phyloP scores from a whole-genome alignment of 1,284 basidiomycete genomes.

The Rhodotorula sp. region DNA sequence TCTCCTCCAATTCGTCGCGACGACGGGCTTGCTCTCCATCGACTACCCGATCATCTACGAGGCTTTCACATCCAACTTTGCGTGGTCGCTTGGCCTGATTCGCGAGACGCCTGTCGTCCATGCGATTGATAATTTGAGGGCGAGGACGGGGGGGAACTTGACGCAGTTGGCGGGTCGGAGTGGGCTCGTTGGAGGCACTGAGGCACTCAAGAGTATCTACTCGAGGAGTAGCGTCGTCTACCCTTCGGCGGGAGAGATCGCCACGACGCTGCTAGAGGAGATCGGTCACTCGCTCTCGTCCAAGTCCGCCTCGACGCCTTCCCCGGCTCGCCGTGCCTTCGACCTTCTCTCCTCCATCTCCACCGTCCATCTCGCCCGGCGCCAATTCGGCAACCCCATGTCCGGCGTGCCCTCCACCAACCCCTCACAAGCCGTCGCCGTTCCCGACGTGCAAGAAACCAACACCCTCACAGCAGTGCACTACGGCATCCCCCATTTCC shows the following conservation, averaged over 20 bases:
- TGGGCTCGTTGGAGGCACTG: constrained; percentile 51
- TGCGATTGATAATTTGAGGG: constrained; percentile 77
- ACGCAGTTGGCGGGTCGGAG: constrained; percentile 61
- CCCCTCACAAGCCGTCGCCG: constrained; percentile 13
- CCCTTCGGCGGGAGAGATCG: constrained; percentile 52
- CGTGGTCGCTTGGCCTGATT: constrained; percentile 85
- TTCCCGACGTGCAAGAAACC: constrained; percentile 38
- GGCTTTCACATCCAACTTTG: constrained; percentile 71
- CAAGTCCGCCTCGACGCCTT: background rate
- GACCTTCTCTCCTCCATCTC: background rate
- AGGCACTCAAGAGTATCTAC: constrained; percentile 27
- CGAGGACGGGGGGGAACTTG: constrained; percentile 73
- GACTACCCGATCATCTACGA: constrained; percentile 83
- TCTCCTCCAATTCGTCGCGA: constrained; percentile 77
- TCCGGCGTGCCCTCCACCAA: background rate
- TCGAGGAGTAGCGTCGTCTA: constrained; percentile 45
- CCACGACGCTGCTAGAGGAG: constrained; percentile 49
- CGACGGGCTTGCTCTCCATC: constrained; percentile 72
- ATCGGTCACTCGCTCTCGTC: background rate
- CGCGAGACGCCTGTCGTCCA: constrained; percentile 64
- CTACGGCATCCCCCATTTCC: constrained; percentile 24
- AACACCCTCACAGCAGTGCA: constrained; percentile 26
- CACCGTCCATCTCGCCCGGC: background rate
- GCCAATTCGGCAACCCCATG: constrained; percentile 3
- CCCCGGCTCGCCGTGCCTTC: constrained; percentile 6